A percentile compares a stretch with the other conserved stretches of the same genome.
Evolutionary conservation across 2,329 filamentous ascomycete genomes (phyloP).

Genomic region (Orbilia quercus): DNA sequence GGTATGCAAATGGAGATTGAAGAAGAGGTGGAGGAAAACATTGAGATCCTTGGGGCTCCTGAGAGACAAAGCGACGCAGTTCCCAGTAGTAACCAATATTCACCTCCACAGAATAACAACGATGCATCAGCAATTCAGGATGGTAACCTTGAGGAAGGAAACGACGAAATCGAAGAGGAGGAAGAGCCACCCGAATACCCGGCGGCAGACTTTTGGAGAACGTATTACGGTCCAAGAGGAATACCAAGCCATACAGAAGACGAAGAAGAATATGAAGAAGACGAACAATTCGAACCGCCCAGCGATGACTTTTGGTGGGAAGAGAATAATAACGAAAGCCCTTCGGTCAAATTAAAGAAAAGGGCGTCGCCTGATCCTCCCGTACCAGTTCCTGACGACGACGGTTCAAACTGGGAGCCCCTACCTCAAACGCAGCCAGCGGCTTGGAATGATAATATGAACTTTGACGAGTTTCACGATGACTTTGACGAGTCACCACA

Average conservation of each 20-base stretch:
- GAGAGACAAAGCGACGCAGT: too few species aligned
- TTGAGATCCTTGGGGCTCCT: background rate
- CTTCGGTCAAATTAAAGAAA: too few species aligned
- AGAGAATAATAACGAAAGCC: slow-evolving; percentile 20
- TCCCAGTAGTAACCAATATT: background rate
- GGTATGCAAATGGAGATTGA: slow-evolving; percentile 3
- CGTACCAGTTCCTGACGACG: too few species aligned
- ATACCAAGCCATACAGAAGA: background rate
- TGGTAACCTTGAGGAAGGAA: background rate
- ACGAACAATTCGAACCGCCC: slow-evolving; percentile 1
- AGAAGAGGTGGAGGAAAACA: background rate
- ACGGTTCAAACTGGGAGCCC: too few species aligned
- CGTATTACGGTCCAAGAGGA: too few species aligned
- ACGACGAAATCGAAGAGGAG: slow-evolving; percentile 3
- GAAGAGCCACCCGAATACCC: too few species aligned
- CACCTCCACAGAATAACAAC: background rate
- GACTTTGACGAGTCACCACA: too few species aligned
- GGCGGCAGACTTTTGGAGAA: slow-evolving; percentile 2
- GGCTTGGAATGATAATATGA: too few species aligned
- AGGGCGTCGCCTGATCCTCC: too few species aligned
- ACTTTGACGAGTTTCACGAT: too few species aligned
- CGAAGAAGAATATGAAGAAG: slow-evolving; percentile 9
- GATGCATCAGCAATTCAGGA: background rate
- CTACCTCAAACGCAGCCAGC: too few species aligned
- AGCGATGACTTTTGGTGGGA: background rate